Percentiles rank a stretch among this genome's conserved stretches.
Conservation (phyloP, 768 basidiomycete species). For the Paxillus ammoniavirescens region DNA sequence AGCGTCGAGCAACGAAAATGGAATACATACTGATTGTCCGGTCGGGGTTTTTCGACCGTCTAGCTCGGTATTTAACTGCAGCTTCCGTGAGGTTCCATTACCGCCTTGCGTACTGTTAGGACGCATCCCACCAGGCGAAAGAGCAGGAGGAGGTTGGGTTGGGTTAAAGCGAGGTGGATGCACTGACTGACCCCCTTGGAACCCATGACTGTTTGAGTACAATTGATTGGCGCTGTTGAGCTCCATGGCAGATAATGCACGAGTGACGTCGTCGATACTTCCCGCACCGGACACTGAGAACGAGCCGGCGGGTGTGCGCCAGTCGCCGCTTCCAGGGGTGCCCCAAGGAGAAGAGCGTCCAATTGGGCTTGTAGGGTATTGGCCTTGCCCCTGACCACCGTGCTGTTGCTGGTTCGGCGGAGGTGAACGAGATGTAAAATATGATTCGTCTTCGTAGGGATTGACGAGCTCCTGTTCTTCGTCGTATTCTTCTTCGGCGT, state of each 20-base stretch:
- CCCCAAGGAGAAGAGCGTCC: conserved; percentile 69
- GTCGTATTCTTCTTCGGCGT: conserved; percentile 56
- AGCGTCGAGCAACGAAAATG: conserved; percentile 41
- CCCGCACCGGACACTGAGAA: conserved; percentile 26
- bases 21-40: conserved; percentile 49
- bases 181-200: conserved; percentile 48
- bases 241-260: conserved; percentile 70
- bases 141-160: conserved; percentile 43
- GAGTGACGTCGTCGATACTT: conserved; percentile 72
- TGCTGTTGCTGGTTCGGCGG: conserved; percentile 43
- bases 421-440: conserved; percentile 47
- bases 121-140: conserved; percentile 38
- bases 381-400: conserved; percentile 30
- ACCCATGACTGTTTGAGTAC: conserved; percentile 28
- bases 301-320: conserved; percentile 46
- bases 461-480: conserved; percentile 46
- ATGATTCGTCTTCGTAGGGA: conserved; percentile 51
- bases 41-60: conserved; percentile 66
- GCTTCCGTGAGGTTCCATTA: conserved; percentile 41
- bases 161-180: conserved; percentile 72
- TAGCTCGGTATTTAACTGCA: conserved; percentile 61
- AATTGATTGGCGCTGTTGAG: conserved; percentile 37
- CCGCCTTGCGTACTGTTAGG: conserved; percentile 38
- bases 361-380: conserved; percentile 54
- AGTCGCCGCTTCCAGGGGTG: conserved; percentile 51